A percentile compares a stretch with the other conserved stretches of the same genome.
These are phyloP conservation scores for Aspergillaceae sp. DNA, from an alignment of 2,329 filamentous ascomycete species.

Conservation along the genomic window DNA sequence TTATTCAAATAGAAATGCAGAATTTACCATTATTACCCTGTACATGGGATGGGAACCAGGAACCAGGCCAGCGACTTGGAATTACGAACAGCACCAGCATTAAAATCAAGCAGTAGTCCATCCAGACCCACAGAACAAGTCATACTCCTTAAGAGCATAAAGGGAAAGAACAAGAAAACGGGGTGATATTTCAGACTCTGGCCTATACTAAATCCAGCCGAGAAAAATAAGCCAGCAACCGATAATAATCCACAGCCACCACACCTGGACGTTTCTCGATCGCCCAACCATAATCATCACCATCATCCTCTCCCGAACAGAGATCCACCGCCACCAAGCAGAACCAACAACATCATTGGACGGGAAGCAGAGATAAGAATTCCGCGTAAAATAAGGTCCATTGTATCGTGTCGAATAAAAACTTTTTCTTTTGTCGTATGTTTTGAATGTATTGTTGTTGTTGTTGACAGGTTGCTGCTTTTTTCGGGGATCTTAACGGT, in stretches of 20 bases:
- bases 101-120: no score
- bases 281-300: conserved; percentile 5
- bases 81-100: no score
- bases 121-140: not conserved
- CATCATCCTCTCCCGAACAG: conserved; percentile 1
- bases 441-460: conserved; percentile 3
- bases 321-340: conserved; percentile 2
- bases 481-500: conserved; percentile 61
- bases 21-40: not conserved
- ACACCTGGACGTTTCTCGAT: conserved; percentile 10
- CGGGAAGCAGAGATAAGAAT: no score
- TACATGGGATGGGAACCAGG: no score
- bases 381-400: no score
- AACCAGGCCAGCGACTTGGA: no score
- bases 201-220: conserved; percentile 22
- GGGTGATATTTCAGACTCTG: conserved; percentile 25
- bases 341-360: conserved; percentile 6
- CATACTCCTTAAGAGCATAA: not conserved
- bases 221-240: conserved; percentile 18
- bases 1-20: no score
- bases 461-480: no score
- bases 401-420: no score
- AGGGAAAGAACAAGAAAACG: conserved; percentile 14
- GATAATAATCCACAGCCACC: conserved; percentile 16
- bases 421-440: conserved; percentile 6